Percentiles rank a stretch among this genome's conserved stretches.
Conservation (phyloP, 1,139 yeast genomes). For the Arxiozyma slooffiae region DNA sequence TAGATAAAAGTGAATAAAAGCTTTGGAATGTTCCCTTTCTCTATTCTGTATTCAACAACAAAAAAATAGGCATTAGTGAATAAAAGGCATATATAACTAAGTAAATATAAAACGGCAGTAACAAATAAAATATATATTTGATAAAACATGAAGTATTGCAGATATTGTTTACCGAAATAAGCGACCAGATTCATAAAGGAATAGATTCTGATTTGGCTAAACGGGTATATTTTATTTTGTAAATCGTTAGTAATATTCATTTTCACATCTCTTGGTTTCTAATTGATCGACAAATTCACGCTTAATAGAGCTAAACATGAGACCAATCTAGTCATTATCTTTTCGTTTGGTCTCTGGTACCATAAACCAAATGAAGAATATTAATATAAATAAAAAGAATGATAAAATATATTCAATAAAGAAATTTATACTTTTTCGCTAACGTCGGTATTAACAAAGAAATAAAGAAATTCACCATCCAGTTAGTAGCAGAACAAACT, state of each 20-base stretch:
- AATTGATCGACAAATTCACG: not conserved
- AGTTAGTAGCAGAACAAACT: constrained; percentile 60
- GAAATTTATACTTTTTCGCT: constrained; percentile 41
- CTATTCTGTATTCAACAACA: not conserved
- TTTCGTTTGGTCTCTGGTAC: constrained; percentile 70
- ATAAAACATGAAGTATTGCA: not conserved
- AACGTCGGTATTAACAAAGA: constrained; percentile 65
- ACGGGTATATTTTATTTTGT: no score
- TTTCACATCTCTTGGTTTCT: not conserved
- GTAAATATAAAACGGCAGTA: no score
- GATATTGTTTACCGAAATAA: no score
- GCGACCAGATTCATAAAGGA: no score
- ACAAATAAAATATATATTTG: not conserved
- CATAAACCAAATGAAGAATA: constrained; percentile 47
- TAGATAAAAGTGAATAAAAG: not conserved
- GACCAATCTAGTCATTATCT: constrained; percentile 5
- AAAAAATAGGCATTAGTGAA: no score
- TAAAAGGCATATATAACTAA: not conserved
- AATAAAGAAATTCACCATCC: constrained; percentile 68
- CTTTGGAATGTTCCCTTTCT: no score
- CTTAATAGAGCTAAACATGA: not conserved
- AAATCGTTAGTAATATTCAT: not conserved
- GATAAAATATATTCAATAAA: constrained; percentile 65
- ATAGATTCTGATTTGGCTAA: not conserved
- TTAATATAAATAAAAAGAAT: constrained; percentile 48